phyloP scores from a whole-genome alignment of 163 green algal genomes.

The Volvox carteri region DNA sequence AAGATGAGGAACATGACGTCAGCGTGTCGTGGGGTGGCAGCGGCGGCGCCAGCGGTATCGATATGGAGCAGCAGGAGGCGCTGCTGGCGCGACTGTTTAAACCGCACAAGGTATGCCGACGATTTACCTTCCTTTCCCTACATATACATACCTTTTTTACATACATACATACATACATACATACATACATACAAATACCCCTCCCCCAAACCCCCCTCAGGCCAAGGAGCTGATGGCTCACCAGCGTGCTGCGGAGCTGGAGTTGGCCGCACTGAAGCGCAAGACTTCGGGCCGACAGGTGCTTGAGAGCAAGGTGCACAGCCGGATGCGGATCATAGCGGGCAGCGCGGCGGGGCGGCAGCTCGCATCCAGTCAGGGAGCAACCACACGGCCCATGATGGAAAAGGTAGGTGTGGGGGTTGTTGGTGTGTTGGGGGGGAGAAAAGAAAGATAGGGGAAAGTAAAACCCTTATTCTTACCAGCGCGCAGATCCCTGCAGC shows the following conservation, averaged over 20 bases:
- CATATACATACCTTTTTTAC: too few relatives aligned
- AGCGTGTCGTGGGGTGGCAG: slow-evolving; percentile 65
- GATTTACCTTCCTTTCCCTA: too few relatives aligned
- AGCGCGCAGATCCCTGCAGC: too few relatives aligned
- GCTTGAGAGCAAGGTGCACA: slow-evolving; percentile 73
- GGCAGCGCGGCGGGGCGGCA: slow-evolving; percentile 70
- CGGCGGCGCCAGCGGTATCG: slow-evolving; percentile 60
- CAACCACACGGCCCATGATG: slow-evolving; percentile 91
- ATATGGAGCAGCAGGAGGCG: slow-evolving; percentile 73
- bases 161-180: too few relatives aligned
- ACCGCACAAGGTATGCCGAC: slow-evolving; percentile 67
- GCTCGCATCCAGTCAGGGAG: slow-evolving; percentile 69
- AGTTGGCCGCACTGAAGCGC: slow-evolving; percentile 43
- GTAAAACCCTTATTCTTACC: too few relatives aligned
- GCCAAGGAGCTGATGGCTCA: slow-evolving; percentile 71
- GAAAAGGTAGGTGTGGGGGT: slow-evolving; percentile 74
- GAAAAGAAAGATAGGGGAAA: background rate
- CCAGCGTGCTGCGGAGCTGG: slow-evolving; percentile 58
- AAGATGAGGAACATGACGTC: background rate
- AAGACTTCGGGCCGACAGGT: slow-evolving; percentile 14
- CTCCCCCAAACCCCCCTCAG: background rate
- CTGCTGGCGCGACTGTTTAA: slow-evolving; percentile 71
- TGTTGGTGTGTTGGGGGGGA: background rate
- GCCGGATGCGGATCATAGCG: slow-evolving; percentile 79
- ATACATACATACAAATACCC: too few relatives aligned